Evolutionary conservation across 2,329 filamentous ascomycete genomes (phyloP).

Genomic region (Waltergamsia citrina): DNA sequence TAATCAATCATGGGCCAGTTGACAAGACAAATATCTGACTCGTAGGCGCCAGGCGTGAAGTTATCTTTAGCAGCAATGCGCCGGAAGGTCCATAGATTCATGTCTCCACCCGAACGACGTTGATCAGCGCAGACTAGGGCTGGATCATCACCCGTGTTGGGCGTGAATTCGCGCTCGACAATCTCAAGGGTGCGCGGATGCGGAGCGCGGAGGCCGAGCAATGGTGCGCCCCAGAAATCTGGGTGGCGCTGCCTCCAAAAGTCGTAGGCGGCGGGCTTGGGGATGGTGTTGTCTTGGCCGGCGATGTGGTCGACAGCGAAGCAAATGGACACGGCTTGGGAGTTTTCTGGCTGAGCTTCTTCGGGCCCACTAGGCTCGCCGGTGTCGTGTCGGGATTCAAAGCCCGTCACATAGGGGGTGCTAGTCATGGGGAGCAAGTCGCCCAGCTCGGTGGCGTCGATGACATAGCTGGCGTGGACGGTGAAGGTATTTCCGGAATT

Average conservation of each 20-base stretch:
- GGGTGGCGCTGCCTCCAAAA: slow-evolving; percentile 13
- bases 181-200: slow-evolving; percentile 16
- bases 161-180: slow-evolving; percentile 15
- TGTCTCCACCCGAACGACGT: slow-evolving; percentile 13
- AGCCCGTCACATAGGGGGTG: slow-evolving; percentile 14
- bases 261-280: slow-evolving; percentile 11
- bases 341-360: slow-evolving; percentile 14
- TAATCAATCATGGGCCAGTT: slow-evolving; percentile 20
- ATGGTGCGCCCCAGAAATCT: slow-evolving; percentile 14
- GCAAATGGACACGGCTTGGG: slow-evolving; percentile 16
- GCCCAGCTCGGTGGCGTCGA: slow-evolving; percentile 11
- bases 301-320: slow-evolving; percentile 17
- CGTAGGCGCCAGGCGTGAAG: slow-evolving; percentile 11
- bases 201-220: slow-evolving; percentile 13
- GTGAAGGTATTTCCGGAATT: slow-evolving; percentile 6
- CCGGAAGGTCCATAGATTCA: slow-evolving; percentile 18
- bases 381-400: slow-evolving; percentile 13
- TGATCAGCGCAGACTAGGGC: slow-evolving; percentile 13
- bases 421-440: slow-evolving; percentile 12
- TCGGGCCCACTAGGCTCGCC: slow-evolving; percentile 15
- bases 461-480: slow-evolving; percentile 6
- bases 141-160: slow-evolving; percentile 14
- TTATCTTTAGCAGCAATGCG: slow-evolving; percentile 14
- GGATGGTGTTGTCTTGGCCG: slow-evolving; percentile 13
- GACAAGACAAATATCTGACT: slow-evolving; percentile 15